These are phyloP conservation scores for Tylopilus orsonianus DNA, from an alignment of 1,284 basidiomycete species.

Conservation along the genomic window DNA sequence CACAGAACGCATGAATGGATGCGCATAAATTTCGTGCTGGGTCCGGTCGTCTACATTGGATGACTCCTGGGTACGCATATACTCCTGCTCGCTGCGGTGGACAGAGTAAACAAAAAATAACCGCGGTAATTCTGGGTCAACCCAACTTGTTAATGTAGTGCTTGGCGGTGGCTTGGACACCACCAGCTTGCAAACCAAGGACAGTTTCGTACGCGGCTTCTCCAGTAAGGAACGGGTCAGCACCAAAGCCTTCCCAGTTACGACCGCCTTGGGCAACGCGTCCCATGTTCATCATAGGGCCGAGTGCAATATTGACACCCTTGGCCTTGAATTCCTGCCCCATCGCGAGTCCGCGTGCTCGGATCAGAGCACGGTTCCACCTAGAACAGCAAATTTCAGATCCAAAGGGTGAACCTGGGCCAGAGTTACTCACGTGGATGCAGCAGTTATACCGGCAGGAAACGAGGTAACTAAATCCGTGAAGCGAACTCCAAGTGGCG, in stretches of 20 bases:
- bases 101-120: slow-evolving; percentile 12
- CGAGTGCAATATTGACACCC: slow-evolving; percentile 65
- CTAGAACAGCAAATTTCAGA: slow-evolving; percentile 6
- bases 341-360: slow-evolving; percentile 64
- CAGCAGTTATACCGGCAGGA: slow-evolving; percentile 54
- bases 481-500: slow-evolving; percentile 50
- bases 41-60: slow-evolving; percentile 68
- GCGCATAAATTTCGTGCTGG: slow-evolving; percentile 58
- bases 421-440: slow-evolving; percentile 45
- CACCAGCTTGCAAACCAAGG: slow-evolving; percentile 61
- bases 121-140: background rate
- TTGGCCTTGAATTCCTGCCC: slow-evolving; percentile 74
- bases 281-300: slow-evolving; percentile 62
- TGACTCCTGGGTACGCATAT: slow-evolving; percentile 37
- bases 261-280: slow-evolving; percentile 50
- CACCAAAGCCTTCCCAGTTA: slow-evolving; percentile 72
- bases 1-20: slow-evolving; percentile 48
- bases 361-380: slow-evolving; percentile 46
- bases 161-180: slow-evolving; percentile 66
- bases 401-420: background rate
- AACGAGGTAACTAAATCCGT: slow-evolving; percentile 44
- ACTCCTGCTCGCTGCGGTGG: slow-evolving; percentile 43
- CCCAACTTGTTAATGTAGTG: slow-evolving; percentile 61
- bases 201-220: slow-evolving; percentile 63
- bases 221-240: slow-evolving; percentile 65